Percentiles rank a stretch among this genome's conserved stretches.
phyloP scores from a whole-genome alignment of 345 rosid genomes.

The Melaleuca alternifolia region DNA sequence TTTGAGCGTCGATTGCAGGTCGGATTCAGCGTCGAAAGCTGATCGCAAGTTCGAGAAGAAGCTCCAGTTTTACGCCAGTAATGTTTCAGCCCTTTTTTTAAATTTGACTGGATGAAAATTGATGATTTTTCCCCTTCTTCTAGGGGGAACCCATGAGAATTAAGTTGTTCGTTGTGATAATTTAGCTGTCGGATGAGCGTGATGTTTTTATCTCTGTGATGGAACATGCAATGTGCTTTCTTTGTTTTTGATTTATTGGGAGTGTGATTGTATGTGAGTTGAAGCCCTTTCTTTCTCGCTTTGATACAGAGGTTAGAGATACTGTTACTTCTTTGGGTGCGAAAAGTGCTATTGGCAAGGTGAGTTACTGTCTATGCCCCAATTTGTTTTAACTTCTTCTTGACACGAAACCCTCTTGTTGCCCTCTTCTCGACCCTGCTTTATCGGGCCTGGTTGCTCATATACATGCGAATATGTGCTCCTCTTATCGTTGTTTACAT shows the following conservation, averaged over 20 bases:
- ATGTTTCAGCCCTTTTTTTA: neutral
- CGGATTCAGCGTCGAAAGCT: slow-evolving; percentile 21
- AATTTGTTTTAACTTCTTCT: neutral
- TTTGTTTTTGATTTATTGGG: neutral
- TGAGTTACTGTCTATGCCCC: slow-evolving; percentile 1
- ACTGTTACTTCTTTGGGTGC: slow-evolving; percentile 40
- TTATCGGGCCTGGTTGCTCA: neutral
- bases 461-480: neutral
- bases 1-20: neutral
- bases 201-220: neutral
- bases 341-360: slow-evolving; percentile 46
- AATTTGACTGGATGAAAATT: neutral
- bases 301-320: slow-evolving; percentile 54
- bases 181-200: neutral
- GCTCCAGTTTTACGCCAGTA: slow-evolving; percentile 50
- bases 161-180: neutral
- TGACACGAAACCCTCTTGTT: neutral
- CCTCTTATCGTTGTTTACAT: neutral
- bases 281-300: neutral
- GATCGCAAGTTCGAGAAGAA: slow-evolving; percentile 50
- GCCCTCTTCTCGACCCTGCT: neutral
- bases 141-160: too few relatives aligned
- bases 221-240: neutral
- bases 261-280: neutral
- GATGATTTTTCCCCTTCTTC: too few relatives aligned